phyloP scores from a whole-genome alignment of 257 asterid genomes.

The Cordia subcordata region DNA sequence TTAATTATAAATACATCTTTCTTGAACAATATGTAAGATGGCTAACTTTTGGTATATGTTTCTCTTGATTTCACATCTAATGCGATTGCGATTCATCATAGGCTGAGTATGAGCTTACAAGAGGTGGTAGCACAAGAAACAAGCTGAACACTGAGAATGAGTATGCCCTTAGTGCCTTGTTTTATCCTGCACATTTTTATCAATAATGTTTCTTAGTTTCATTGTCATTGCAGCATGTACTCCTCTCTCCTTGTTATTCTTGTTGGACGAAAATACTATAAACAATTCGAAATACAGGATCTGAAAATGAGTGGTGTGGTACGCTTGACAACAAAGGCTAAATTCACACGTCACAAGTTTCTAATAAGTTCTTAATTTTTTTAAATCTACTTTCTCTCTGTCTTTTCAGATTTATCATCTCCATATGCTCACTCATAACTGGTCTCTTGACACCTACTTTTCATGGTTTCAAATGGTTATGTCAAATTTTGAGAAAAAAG shows the following conservation, averaged over 20 bases:
- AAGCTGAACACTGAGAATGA: conserved; percentile 72
- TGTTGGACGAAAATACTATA: not conserved
- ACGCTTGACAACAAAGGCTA: too few species aligned
- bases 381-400: too few species aligned
- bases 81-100: conserved; percentile 16
- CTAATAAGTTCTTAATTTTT: too few species aligned
- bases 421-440: too few species aligned
- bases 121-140: conserved; percentile 52
- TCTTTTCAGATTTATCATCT: too few species aligned
- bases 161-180: conserved; percentile 41
- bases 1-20: not conserved
- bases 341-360: too few species aligned
- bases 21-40: not conserved
- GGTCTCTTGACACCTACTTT: too few species aligned
- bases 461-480: too few species aligned
- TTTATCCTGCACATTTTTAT: not conserved
- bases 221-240: not conserved
- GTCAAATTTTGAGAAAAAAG: too few species aligned
- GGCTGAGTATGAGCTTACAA: conserved; percentile 78
- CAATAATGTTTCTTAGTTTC: not conserved
- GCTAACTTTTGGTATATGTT: conserved; percentile 12
- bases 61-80: conserved; percentile 23
- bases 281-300: too few species aligned
- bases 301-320: too few species aligned
- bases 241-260: not conserved